phyloP scores from a whole-genome alignment of 768 basidiomycete species.

The Rhodosporidiobolus odoratus region DNA sequence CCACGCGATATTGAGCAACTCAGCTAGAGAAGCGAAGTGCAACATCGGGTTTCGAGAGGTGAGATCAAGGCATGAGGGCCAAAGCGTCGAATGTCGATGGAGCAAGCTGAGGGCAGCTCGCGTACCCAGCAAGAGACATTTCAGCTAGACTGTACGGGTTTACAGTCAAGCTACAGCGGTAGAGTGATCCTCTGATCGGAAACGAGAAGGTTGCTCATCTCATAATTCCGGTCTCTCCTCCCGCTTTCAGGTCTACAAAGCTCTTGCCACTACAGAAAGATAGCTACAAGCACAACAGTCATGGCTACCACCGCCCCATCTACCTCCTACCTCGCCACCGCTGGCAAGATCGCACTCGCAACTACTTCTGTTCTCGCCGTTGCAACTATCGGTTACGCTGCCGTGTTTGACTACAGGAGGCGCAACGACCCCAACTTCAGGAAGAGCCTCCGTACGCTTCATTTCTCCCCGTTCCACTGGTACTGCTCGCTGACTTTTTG shows the following conservation, averaged over 20 bases:
- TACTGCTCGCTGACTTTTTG: background rate
- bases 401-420: conserved; percentile 81
- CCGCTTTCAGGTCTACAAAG: background rate
- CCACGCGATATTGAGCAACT: too few relatives aligned
- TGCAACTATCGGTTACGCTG: conserved; percentile 63
- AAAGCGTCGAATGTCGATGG: too few relatives aligned
- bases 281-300: background rate
- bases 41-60: too few relatives aligned
- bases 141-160: too few relatives aligned
- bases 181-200: too few relatives aligned
- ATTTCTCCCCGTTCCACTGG: conserved; percentile 11
- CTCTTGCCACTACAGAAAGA: background rate
- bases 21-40: too few relatives aligned
- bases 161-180: too few relatives aligned
- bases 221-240: too few relatives aligned
- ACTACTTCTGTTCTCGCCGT: conserved; percentile 43
- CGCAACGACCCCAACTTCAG: conserved; percentile 82
- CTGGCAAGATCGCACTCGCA: conserved; percentile 36
- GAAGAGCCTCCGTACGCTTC: conserved; percentile 70
- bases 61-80: too few relatives aligned
- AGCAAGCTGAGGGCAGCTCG: too few relatives aligned
- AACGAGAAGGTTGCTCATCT: too few relatives aligned
- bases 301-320: conserved; percentile 14
- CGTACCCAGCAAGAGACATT: too few relatives aligned
- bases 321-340: conserved; percentile 7